These are phyloP conservation scores for Pseudogymnoascus destructans DNA, from an alignment of 2,329 filamentous ascomycete species.

Conservation along the genomic window DNA sequence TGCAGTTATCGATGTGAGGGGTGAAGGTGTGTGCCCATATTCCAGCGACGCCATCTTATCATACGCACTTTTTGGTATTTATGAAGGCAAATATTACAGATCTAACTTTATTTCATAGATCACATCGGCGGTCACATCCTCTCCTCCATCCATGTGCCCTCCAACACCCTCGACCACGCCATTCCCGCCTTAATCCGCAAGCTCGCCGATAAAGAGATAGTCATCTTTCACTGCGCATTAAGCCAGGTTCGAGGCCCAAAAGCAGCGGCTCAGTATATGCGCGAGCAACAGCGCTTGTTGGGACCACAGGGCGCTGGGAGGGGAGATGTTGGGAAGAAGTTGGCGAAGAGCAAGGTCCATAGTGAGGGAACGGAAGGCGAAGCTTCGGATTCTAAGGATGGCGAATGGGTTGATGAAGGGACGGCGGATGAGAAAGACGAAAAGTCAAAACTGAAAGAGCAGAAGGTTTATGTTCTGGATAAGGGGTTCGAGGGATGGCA, in stretches of 20 bases:
- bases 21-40: conserved; percentile 44
- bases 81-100: neutral
- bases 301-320: conserved; percentile 16
- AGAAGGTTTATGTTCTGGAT: conserved; percentile 71
- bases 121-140: conserved; percentile 84
- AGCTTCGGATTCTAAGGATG: conserved; percentile 26
- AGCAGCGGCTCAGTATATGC: conserved; percentile 67
- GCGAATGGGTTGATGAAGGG: conserved; percentile 19
- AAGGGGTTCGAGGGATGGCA: conserved; percentile 84
- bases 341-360: conserved; percentile 17
- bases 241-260: conserved; percentile 82
- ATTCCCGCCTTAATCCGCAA: conserved; percentile 73
- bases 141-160: conserved; percentile 63
- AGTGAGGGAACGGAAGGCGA: conserved; percentile 22
- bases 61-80: neutral
- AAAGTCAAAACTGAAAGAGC: conserved; percentile 29
- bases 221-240: conserved; percentile 89
- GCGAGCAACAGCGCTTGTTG: conserved; percentile 47
- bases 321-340: conserved; percentile 14
- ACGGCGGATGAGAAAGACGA: conserved; percentile 16
- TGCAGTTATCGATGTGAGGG: conserved; percentile 79
- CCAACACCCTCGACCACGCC: conserved; percentile 55
- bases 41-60: neutral
- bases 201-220: conserved; percentile 62
- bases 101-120: conserved; percentile 34